phyloP scores from a whole-genome alignment of 225 moss, liverwort and hornwort genomes.

The Anthoceros angustus region DNA sequence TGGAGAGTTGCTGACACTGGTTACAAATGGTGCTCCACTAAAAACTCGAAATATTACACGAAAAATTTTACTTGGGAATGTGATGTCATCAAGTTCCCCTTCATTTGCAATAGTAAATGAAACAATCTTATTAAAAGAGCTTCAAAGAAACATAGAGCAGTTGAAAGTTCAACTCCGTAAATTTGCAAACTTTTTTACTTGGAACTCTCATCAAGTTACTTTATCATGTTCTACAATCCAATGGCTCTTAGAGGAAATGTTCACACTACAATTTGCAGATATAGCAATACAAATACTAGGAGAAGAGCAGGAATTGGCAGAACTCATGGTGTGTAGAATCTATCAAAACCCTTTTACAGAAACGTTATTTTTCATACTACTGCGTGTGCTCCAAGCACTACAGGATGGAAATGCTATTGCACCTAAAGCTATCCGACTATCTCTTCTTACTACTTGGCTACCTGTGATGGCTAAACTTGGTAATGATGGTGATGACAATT shows the following conservation, averaged over 20 bases:
- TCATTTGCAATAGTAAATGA: conserved; percentile 63
- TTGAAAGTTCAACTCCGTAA: conserved; percentile 73
- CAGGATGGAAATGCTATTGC: conserved; percentile 66
- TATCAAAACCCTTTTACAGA: conserved; percentile 97
- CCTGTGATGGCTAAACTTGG: conserved; percentile 81
- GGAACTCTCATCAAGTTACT: conserved; percentile 72
- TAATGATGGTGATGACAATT: conserved; percentile 57
- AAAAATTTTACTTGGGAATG: conserved; percentile 73
- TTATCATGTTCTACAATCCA: conserved; percentile 72
- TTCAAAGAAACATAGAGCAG: conserved; percentile 67
- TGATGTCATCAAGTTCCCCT: conserved; percentile 49
- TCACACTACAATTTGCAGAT: conserved; percentile 87
- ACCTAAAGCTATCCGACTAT: conserved; percentile 46
- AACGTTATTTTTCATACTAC: conserved; percentile 61
- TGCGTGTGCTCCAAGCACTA: conserved; percentile 74
- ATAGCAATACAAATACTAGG: conserved; percentile 62
- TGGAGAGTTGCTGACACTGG: conserved; percentile 59
- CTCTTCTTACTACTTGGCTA: conserved; percentile 74
- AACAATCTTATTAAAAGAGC: conserved; percentile 58
- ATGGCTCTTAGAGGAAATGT: conserved; percentile 86
- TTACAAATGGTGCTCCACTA: conserved; percentile 78
- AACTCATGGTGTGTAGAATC: conserved; percentile 74
- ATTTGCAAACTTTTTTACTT: conserved; percentile 70
- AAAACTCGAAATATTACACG: conserved; percentile 90
- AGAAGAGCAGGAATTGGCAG: conserved; percentile 83